Evolutionary conservation across 2,329 filamentous ascomycete genomes (phyloP).

Genomic region (Stemphylium beticola): DNA sequence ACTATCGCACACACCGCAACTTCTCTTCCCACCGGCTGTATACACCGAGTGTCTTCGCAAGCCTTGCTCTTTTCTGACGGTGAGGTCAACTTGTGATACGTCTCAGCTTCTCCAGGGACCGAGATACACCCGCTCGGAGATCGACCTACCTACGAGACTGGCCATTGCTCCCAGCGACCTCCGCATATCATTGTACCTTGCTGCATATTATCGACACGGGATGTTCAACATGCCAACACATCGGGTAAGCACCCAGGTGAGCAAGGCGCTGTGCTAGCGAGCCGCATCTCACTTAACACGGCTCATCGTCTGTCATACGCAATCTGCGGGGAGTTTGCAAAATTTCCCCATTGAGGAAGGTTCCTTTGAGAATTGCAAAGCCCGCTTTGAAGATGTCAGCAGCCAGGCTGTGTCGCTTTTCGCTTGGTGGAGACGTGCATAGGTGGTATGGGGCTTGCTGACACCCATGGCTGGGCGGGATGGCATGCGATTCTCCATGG

Average conservation of each 20-base stretch:
- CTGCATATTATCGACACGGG: background rate
- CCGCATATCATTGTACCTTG: too few relatives aligned
- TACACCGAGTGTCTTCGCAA: too few relatives aligned
- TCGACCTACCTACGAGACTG: background rate
- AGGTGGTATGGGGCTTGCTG: background rate
- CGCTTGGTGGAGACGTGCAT: background rate
- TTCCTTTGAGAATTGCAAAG: too few relatives aligned
- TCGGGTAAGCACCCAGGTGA: background rate
- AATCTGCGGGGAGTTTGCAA: background rate
- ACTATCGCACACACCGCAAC: too few relatives aligned
- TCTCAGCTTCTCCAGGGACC: background rate
- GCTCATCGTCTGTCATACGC: background rate
- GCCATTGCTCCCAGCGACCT: too few relatives aligned
- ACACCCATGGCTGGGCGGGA: background rate
- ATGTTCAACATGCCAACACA: background rate
- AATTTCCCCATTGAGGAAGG: too few relatives aligned
- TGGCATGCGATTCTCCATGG: background rate
- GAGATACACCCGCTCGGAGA: background rate
- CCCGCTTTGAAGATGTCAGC: too few relatives aligned
- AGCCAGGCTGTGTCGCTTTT: too few relatives aligned
- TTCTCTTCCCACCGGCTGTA: background rate
- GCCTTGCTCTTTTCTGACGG: background rate
- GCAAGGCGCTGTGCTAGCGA: background rate
- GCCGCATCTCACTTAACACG: background rate
- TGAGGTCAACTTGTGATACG: background rate